phyloP scores from a whole-genome alignment of 495 filamentous ascomycete genomes.

The Penicillium waksmanii region DNA sequence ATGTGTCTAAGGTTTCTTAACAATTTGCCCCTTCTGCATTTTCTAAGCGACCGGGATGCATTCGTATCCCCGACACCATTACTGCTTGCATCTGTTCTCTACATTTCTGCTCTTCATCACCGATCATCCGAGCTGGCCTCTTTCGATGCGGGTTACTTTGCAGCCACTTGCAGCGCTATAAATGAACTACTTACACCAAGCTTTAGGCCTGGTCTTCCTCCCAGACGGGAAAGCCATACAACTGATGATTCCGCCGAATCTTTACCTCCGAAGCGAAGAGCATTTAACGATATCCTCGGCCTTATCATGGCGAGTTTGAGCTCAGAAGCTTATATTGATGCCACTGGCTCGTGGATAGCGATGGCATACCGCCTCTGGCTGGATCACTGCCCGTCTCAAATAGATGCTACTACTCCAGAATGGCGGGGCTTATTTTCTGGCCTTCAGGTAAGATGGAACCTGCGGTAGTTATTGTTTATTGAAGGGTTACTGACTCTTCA shows the following conservation, averaged over 20 bases:
- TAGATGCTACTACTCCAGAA: constrained; percentile 28
- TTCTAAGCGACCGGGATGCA: constrained; percentile 37
- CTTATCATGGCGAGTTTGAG: constrained; percentile 47
- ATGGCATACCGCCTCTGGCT: constrained; percentile 45
- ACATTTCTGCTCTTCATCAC: constrained; percentile 43
- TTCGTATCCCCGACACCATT: constrained; percentile 41
- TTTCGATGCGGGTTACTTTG: constrained; percentile 36
- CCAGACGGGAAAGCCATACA: background rate
- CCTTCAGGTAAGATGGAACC: constrained; percentile 32
- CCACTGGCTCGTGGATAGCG: constrained; percentile 45
- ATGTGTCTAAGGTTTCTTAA: constrained; percentile 34
- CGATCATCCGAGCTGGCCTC: constrained; percentile 30
- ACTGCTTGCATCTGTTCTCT: constrained; percentile 43
- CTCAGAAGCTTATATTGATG: constrained; percentile 41
- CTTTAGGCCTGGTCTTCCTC: background rate
- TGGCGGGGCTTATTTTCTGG: constrained; percentile 44
- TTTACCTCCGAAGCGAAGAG: constrained; percentile 6
- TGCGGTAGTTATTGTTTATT: background rate
- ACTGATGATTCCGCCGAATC: background rate
- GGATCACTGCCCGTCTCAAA: constrained; percentile 32
- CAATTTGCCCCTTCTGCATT: constrained; percentile 44
- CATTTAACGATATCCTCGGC: constrained; percentile 43
- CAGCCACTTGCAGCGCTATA: constrained; percentile 40
- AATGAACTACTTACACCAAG: constrained; percentile 34
- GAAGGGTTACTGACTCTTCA: constrained; percentile 12